Percentiles rank a stretch among this genome's conserved stretches.
Conservation (phyloP, 257 asterid species). For the Primulina huaijiensis region DNA sequence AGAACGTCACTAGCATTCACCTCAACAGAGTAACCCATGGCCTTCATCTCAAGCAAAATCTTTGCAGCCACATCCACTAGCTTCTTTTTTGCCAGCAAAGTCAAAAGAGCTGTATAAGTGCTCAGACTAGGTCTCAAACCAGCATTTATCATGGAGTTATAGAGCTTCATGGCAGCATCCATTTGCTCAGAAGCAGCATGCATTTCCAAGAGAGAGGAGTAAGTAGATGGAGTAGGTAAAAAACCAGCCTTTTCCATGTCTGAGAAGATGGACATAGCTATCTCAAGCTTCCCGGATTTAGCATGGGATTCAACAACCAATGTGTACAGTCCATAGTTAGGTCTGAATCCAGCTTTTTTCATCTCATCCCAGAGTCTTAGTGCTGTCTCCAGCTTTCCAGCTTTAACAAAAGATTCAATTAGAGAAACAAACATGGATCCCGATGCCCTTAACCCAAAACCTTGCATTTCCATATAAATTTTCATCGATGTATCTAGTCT, state of each 20-base stretch:
- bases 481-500: constrained; percentile 44
- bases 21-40: constrained; percentile 94
- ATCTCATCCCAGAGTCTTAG: constrained; percentile 32
- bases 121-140: constrained; percentile 84
- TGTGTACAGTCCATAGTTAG: constrained; percentile 60
- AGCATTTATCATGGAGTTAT: constrained; percentile 92
- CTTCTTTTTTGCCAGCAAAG: constrained; percentile 83
- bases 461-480: constrained; percentile 77
- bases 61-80: constrained; percentile 96
- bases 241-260: constrained; percentile 97
- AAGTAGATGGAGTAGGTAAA: constrained; percentile 93
- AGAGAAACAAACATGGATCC: constrained; percentile 47
- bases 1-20: constrained; percentile 96
- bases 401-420: constrained; percentile 49
- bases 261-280: constrained; percentile 80
- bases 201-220: constrained; percentile 92
- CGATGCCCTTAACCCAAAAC: constrained; percentile 65
- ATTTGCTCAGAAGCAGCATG: constrained; percentile 88
- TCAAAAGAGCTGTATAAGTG: constrained; percentile 71
- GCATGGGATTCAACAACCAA: constrained; percentile 81
- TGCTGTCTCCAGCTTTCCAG: constrained; percentile 50
- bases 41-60: constrained; percentile 92
- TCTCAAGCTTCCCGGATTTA: constrained; percentile 91
- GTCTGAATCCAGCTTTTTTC: constrained; percentile 44
- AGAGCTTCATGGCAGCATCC: constrained; percentile 48